Base-by-base conservation (phyloP, 495 filamentous ascomycete species). In the Lasiosphaeria ovina region DNA sequence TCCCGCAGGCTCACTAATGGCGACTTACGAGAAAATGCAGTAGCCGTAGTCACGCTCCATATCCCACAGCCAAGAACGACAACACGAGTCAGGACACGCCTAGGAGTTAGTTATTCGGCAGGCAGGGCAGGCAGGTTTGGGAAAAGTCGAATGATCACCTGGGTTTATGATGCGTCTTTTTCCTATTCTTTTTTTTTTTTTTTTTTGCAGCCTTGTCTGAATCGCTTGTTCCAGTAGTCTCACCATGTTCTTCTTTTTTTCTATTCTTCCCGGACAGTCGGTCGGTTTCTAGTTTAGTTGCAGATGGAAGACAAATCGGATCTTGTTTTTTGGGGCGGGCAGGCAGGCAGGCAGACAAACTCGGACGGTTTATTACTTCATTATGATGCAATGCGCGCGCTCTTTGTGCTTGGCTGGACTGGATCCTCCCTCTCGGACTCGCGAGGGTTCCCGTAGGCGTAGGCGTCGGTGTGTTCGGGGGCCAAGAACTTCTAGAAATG, bases 11-110 rank as follows among this genome's bases (percentile, higher is more conserved):
- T 85, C 83, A 58, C 70, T 85, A 53, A 85, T 85, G 83, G 83
- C 83, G 35, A 83, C 83, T 14, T 67, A 81, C 55, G 83, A 84
- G 66, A 85, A 84, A 72, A 84, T 84, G 83, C 76, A 81, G 69
- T 77, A 76, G 59, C 66, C 60, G 36, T 17, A 38, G 35, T 58
- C 35, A 40, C n/a, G 35, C 53, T n/a, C 4, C 24, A 3, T n/a
- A 36, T 38, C 35, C 6, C 33, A 44, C 14, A 12, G 3, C 3
- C n/a, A 36, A 24, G 34, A 10, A 11, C n/a, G 34, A 24, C 35
- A 17, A 35, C 45, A 3, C 2, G 17, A 31, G 33, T 40, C 34
- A 24, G 49, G n/a, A 45, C 6, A 11, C 17, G 32, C 32, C 24
- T 24, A 2, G 16, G 44, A 47, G 7, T 42, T 42, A 42, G 38